phyloP scores from a whole-genome alignment of 495 filamentous ascomycete genomes.

The Polyplosphaeria fusca region DNA sequence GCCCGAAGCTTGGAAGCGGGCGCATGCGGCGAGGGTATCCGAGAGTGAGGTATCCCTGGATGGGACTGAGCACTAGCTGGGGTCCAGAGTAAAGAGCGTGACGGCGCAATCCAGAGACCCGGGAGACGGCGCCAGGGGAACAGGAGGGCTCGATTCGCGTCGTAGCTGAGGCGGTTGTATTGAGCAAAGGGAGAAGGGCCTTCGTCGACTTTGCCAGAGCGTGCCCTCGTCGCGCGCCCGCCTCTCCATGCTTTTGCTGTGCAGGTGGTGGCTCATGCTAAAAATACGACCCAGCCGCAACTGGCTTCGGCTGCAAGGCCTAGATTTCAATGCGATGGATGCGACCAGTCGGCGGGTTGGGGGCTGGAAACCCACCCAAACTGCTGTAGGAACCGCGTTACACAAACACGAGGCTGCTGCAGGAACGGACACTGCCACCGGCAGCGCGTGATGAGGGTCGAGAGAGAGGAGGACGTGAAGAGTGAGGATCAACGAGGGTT shows the following conservation, averaged over 20 bases:
- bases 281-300: conserved; percentile 31
- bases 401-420: not conserved
- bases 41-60: too few relatives aligned
- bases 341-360: not conserved
- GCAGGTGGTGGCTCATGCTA: conserved; percentile 2
- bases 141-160: not conserved
- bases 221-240: not conserved
- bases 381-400: not conserved
- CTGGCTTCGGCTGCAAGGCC: not conserved
- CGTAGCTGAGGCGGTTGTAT: too few relatives aligned
- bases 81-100: not conserved
- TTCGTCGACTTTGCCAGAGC: too few relatives aligned
- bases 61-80: too few relatives aligned
- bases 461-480: too few relatives aligned
- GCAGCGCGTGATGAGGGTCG: not conserved
- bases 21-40: too few relatives aligned
- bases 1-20: too few relatives aligned
- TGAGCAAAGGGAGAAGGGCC: too few relatives aligned
- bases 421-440: not conserved
- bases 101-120: not conserved
- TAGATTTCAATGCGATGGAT: not conserved
- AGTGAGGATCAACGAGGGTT: too few relatives aligned
- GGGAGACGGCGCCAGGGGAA: conserved; percentile 6
- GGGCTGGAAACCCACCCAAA: conserved; percentile 4
- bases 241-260: not conserved